Evolutionary conservation across 345 rosid species (phyloP), one percentile per base, ranked within the genome.

Genomic region (Brassica nigra): DNA sequence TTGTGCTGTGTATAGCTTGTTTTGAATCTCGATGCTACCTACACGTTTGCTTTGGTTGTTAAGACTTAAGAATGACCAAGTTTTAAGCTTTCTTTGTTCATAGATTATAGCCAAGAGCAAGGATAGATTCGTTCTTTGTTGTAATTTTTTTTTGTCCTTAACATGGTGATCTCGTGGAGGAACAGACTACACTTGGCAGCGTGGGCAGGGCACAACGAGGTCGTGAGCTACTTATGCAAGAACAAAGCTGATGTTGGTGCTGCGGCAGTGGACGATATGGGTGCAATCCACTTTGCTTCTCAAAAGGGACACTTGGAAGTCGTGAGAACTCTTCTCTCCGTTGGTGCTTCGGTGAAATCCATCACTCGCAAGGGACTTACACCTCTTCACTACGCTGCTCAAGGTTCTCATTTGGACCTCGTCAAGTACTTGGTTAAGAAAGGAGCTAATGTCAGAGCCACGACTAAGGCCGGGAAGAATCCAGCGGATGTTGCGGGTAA

Each of bases 181-280:
- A 71, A 66, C 78, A 94, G 97, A 80, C 84, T 95, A 73, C 98
- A 93, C 82, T 85, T 95, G 66, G 99, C 98, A 77, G 97, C 99
- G 76, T 93, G 99, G 98, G 85, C 98, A 47, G 98, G 99, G 10
- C 90, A 93, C 57, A 80, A 85, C 33, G 86, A 88, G 84, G 92
- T 89, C 12, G 95, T 89, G 44, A 86, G 81, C 81, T 90, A 89
- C 79, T 89, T 95, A 70, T 93, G 98, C 91, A 88, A 91, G 82
- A 82, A 90, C 49, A 95, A 92, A 78, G 99, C 99, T 0, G 99
- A 95, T 87, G 92, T 86, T 15, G 93, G 98, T 30, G 98, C 99
- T 67, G 93, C 97, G 62, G 98, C 99, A 29, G 88, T 93, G 84
- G 99, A 95, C 76, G 97, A 95, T 82, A 93, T 93, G 98, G 93